A percentile compares a stretch with the other conserved stretches of the same genome.
Conservation (phyloP, 1,284 basidiomycete genomes). For the Apiotrichum veenhuisii region DNA sequence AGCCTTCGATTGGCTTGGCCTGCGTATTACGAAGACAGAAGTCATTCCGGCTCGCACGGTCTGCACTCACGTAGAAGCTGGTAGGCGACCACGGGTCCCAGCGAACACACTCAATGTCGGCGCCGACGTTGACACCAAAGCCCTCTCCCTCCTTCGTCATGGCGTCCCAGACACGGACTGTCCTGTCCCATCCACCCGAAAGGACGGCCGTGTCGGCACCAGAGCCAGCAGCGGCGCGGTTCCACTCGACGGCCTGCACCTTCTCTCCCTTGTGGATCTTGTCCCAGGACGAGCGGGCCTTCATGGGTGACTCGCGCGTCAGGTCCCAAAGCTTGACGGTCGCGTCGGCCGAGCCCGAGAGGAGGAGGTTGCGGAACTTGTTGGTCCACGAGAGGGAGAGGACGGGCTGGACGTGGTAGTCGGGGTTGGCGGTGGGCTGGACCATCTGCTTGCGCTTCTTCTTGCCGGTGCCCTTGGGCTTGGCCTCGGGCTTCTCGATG, state of each 20-base stretch:
- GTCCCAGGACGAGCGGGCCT: slow-evolving; percentile 74
- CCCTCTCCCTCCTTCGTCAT: slow-evolving; percentile 70
- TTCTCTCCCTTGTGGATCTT: slow-evolving; percentile 80
- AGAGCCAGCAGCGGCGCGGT: slow-evolving; percentile 59
- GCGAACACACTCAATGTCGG: slow-evolving; percentile 86
- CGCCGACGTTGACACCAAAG: slow-evolving; percentile 72
- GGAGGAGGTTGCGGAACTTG: slow-evolving; percentile 80
- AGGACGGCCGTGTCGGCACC: slow-evolving; percentile 71
- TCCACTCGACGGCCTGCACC: slow-evolving; percentile 98
- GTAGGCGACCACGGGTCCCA: slow-evolving; percentile 95
- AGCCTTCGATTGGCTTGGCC: too few species aligned
- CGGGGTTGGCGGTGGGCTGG: slow-evolving; percentile 62
- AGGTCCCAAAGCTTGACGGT: slow-evolving; percentile 99
- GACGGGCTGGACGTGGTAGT: slow-evolving; percentile 90
- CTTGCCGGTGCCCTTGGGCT: slow-evolving; percentile 77
- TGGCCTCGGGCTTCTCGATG: slow-evolving; percentile 74
- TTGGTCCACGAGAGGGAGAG: slow-evolving; percentile 90
- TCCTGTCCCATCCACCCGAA: slow-evolving; percentile 90
- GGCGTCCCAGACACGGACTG: slow-evolving; percentile 88
- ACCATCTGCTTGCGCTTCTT: slow-evolving; percentile 90
- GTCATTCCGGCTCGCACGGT: too few species aligned
- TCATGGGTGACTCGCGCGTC: slow-evolving; percentile 60
- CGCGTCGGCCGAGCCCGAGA: slow-evolving; percentile 86
- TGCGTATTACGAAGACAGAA: too few species aligned
- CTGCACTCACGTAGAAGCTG: slow-evolving; percentile 72